phyloP scores from a whole-genome alignment of 768 basidiomycete genomes.

The Leccinum obscurum region DNA sequence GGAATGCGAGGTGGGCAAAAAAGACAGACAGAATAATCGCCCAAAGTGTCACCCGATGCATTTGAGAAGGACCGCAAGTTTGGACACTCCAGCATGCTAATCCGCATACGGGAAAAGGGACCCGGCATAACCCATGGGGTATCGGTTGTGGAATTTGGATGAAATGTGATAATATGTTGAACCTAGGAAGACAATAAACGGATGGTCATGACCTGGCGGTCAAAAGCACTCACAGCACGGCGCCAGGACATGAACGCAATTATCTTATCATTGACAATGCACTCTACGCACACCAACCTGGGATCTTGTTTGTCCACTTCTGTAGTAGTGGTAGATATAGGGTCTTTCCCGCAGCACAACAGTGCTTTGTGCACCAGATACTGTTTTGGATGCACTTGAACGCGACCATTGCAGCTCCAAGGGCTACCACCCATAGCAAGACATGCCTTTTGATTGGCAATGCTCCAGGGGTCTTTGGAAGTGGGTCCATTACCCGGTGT shows the following conservation, averaged over 20 bases:
- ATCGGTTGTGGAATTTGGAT: slow-evolving; percentile 11
- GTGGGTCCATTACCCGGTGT: slow-evolving; percentile 6
- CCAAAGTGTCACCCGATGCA: background rate
- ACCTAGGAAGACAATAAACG: slow-evolving; percentile 14
- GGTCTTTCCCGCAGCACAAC: slow-evolving; percentile 25
- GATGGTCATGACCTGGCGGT: background rate
- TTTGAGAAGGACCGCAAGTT: slow-evolving; percentile 2
- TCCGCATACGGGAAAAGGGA: background rate
- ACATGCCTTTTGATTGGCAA: slow-evolving; percentile 25
- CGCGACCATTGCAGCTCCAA: slow-evolving; percentile 24
- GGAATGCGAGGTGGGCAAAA: slow-evolving; percentile 29
- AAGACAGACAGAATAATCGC: slow-evolving; percentile 26
- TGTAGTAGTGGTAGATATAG: slow-evolving; percentile 19
- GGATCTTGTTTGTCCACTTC: slow-evolving; percentile 29
- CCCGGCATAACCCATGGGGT: slow-evolving; percentile 13
- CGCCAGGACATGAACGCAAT: slow-evolving; percentile 26
- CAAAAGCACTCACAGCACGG: slow-evolving; percentile 17
- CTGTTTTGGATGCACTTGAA: slow-evolving; percentile 23
- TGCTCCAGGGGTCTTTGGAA: slow-evolving; percentile 20
- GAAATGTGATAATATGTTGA: slow-evolving; percentile 17
- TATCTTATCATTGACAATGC: slow-evolving; percentile 8
- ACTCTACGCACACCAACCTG: slow-evolving; percentile 21
- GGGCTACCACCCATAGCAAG: slow-evolving; percentile 24
- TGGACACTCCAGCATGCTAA: background rate
- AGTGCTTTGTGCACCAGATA: slow-evolving; percentile 17